These are phyloP conservation scores for Talaromyces sp. DNA, from an alignment of 2,329 filamentous ascomycete genomes.

Conservation along the genomic window DNA sequence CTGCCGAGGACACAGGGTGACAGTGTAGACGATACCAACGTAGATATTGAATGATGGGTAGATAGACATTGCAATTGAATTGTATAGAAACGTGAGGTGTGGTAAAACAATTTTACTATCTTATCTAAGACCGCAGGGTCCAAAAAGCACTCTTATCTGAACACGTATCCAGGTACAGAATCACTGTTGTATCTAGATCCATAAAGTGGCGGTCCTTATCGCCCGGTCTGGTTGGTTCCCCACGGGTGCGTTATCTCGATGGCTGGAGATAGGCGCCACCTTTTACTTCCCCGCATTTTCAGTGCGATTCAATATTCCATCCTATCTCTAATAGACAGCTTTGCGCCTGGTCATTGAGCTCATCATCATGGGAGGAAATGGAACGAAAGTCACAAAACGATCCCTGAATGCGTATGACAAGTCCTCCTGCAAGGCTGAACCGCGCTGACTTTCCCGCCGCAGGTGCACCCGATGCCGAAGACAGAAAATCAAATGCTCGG, in stretches of 20 bases:
- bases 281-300: conserved; percentile 9
- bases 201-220: neutral
- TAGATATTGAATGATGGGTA: no score
- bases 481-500: conserved; percentile 52
- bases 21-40: no score
- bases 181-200: neutral
- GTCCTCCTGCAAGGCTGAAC: neutral
- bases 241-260: neutral
- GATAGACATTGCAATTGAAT: no score
- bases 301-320: conserved; percentile 1
- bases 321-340: conserved; percentile 2
- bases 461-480: conserved; percentile 51
- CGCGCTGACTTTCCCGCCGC: conserved; percentile 6
- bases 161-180: neutral
- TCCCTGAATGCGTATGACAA: conserved; percentile 35
- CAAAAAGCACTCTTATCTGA: neutral
- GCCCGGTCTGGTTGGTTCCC: neutral
- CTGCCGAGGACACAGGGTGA: neutral
- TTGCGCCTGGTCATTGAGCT: neutral
- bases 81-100: no score
- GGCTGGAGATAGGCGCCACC: conserved; percentile 1
- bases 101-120: no score
- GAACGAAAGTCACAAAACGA: conserved; percentile 30
- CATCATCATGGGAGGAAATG: conserved; percentile 3
- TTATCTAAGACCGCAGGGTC: neutral